Percentiles rank a stretch among this genome's conserved stretches.
phyloP scores from a whole-genome alignment of 441 rosid genomes.

The Populus hybrid region DNA sequence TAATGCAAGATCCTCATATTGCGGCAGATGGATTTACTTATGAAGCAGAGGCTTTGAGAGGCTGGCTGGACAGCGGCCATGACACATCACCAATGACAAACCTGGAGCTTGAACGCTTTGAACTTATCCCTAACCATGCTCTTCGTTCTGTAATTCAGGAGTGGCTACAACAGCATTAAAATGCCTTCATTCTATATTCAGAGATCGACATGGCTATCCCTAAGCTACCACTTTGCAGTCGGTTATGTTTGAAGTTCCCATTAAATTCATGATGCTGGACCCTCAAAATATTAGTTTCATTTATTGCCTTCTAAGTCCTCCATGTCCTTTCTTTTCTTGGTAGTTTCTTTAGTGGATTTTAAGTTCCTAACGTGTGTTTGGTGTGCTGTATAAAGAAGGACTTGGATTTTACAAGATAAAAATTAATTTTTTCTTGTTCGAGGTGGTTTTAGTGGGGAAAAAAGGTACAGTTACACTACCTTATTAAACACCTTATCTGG shows the following conservation, averaged over 20 bases:
- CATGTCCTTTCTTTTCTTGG: not conserved
- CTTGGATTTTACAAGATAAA: not conserved
- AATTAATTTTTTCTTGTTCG: too few species aligned
- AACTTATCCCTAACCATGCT: conserved; percentile 77
- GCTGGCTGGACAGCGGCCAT: conserved; percentile 90
- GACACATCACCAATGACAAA: conserved; percentile 90
- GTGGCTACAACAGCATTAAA: conserved; percentile 41
- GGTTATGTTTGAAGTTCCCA: not conserved
- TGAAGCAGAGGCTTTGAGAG: conserved; percentile 88
- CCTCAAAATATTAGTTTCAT: not conserved
- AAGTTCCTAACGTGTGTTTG: not conserved
- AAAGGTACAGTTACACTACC: too few species aligned
- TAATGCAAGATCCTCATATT: conserved; percentile 91
- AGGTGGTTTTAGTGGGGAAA: too few species aligned
- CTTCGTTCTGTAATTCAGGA: conserved; percentile 89
- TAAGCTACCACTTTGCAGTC: not conserved
- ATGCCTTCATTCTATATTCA: not conserved
- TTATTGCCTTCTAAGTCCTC: not conserved
- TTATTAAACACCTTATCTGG: too few species aligned
- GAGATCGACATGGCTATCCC: not conserved
- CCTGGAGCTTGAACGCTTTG: conserved; percentile 48
- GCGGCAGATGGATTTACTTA: conserved; percentile 94
- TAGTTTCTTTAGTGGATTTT: not conserved
- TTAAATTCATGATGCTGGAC: not conserved
- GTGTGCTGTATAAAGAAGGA: not conserved